These are phyloP conservation scores for Saccharomycopsis vini DNA, from an alignment of 805 yeast genomes.

Conservation along the genomic window DNA sequence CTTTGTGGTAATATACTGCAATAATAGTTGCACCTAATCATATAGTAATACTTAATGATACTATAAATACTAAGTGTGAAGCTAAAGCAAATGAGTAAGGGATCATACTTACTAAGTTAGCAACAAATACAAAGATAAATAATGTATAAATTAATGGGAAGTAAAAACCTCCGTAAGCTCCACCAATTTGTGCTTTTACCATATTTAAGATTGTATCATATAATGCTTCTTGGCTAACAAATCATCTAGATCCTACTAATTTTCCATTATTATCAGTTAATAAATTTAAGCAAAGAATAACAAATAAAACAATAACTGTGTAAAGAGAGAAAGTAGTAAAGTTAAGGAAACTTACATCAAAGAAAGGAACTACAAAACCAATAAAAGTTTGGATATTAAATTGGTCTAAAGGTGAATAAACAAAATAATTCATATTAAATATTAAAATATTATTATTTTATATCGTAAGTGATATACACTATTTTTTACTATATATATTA, in stretches of 20 bases:
- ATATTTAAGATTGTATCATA: slow-evolving; percentile 23
- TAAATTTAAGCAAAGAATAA: slow-evolving; percentile 18
- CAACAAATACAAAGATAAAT: slow-evolving; percentile 21
- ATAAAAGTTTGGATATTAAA: slow-evolving; percentile 20
- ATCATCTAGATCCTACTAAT: slow-evolving; percentile 22
- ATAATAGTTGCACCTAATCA: slow-evolving; percentile 21
- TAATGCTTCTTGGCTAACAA: slow-evolving; percentile 21
- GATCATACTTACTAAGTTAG: slow-evolving; percentile 22
- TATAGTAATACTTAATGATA: slow-evolving; percentile 19
- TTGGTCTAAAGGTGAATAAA: slow-evolving; percentile 22
- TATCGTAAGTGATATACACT: too few relatives aligned
- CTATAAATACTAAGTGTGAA: slow-evolving; percentile 22
- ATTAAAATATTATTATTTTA: background rate
- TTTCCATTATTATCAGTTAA: slow-evolving; percentile 20
- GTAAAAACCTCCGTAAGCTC: slow-evolving; percentile 19
- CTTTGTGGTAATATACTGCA: slow-evolving; percentile 19
- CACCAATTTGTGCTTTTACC: slow-evolving; percentile 21
- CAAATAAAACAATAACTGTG: slow-evolving; percentile 19
- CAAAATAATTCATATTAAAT: slow-evolving; percentile 9
- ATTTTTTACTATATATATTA: too few relatives aligned
- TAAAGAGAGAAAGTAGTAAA: slow-evolving; percentile 22
- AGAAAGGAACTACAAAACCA: slow-evolving; percentile 20
- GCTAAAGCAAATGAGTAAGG: slow-evolving; percentile 22
- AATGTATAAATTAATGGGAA: slow-evolving; percentile 22
- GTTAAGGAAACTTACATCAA: slow-evolving; percentile 20